phyloP scores from a whole-genome alignment of 2,329 filamentous ascomycete species.

The Phialemonium atrogriseum region DNA sequence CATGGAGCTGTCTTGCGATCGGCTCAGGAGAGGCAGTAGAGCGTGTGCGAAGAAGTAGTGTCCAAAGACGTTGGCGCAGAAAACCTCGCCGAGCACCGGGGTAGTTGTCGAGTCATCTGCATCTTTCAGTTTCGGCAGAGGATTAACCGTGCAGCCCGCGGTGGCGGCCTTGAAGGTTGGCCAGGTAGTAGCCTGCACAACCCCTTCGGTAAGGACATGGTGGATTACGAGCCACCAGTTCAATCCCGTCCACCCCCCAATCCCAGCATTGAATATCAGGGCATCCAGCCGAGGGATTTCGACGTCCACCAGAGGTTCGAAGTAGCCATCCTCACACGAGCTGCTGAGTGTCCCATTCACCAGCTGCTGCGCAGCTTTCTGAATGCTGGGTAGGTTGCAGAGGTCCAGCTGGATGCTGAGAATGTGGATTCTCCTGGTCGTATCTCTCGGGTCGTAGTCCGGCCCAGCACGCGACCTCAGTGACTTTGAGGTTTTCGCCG shows the following conservation, averaged over 20 bases:
- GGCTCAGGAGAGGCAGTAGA: constrained; percentile 64
- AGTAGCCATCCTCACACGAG: constrained; percentile 26
- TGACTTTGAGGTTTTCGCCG: constrained; percentile 28
- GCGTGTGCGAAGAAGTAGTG: constrained; percentile 86
- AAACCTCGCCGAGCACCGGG: constrained; percentile 68
- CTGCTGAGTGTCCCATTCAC: constrained; percentile 36
- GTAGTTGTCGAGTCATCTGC: constrained; percentile 25
- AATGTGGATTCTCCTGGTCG: constrained; percentile 46
- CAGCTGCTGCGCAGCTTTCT: constrained; percentile 38
- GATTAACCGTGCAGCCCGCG: constrained; percentile 33
- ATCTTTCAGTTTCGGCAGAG: constrained; percentile 40
- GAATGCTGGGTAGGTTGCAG: constrained; percentile 46
- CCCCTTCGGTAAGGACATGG: constrained; percentile 47
- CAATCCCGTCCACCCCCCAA: constrained; percentile 78
- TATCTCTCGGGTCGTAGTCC: constrained; percentile 30
- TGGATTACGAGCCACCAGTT: constrained; percentile 55
- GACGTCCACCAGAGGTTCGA: constrained; percentile 31
- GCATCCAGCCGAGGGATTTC: constrained; percentile 65
- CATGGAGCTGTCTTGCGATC: constrained; percentile 24
- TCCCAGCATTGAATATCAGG: constrained; percentile 79
- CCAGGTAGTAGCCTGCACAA: constrained; percentile 63
- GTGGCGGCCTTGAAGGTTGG: constrained; percentile 66
- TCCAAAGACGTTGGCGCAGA: constrained; percentile 88
- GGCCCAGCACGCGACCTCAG: constrained; percentile 29
- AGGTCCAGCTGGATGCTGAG: constrained; percentile 52